Evolutionary conservation across 2,329 filamentous ascomycete species (phyloP), one percentile per base, ranked within the genome.

Genomic region (Fusarium albosuccineum): DNA sequence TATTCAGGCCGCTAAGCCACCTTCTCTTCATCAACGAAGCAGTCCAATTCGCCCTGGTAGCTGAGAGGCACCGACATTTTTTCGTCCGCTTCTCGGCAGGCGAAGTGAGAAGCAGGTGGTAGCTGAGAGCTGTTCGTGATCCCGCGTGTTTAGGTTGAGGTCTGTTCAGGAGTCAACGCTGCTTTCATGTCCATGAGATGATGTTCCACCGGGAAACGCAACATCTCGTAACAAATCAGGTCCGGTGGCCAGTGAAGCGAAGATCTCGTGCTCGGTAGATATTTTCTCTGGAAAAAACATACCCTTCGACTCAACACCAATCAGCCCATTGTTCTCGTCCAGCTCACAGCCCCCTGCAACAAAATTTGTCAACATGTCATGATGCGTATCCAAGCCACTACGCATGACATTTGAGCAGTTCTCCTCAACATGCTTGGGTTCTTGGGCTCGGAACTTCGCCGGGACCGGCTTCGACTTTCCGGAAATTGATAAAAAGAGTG

Each of bases 321-420:
- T 48, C 52, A 39, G 52, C 30, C 41, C 52, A 55, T 26, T 39
- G 26, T 10, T 26, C 39, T 54, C 14, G 14, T 36, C 26, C 51
- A 45, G 17, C 30, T 37, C 51, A 16, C 27, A 41, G 34, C 30
- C 40, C 51, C 51, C 51, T 54, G 40, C 40, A 45, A 10, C 14
- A 37, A 36, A 45, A 45, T 54, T 36, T 54, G 51, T 54, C 41
- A 55, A 39, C 14, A 55, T 46, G 22, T 48, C 52, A 33, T 39
- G 41, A 55, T 48, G 13, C 27, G 26, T 37, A 29, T 55, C 22
- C 26, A 44, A 55, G 36, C 33, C 44, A 40, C 51, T 22, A 54
- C 30, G 27, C 51, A 53, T 53, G 29, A 53, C 30, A 34, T 22
- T 41, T n/a, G 41, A 22, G 50, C 14, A 37, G 17, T 29, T 45